phyloP scores from a whole-genome alignment of 495 filamentous ascomycete species.

The Tuber calosporum region DNA sequence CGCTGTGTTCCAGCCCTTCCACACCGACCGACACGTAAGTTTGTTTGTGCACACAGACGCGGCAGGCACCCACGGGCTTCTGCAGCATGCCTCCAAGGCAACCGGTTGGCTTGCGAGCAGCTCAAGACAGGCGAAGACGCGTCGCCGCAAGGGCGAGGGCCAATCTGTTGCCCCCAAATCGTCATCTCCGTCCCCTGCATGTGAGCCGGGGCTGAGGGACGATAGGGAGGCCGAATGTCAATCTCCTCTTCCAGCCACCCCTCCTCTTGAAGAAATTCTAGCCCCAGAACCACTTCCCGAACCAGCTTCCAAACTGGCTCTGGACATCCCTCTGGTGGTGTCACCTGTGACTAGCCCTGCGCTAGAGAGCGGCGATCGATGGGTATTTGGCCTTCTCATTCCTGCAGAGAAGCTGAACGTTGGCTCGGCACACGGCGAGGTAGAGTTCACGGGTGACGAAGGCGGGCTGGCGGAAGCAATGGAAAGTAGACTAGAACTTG shows the following conservation, averaged over 20 bases:
- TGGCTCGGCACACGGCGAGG: constrained; percentile 33
- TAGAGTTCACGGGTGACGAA: constrained; percentile 32
- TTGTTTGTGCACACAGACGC: constrained; percentile 53
- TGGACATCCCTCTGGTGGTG: background rate
- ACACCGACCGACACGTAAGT: constrained; percentile 71
- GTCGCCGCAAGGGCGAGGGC: background rate
- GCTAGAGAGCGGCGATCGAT: constrained; percentile 12
- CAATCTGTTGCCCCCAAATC: background rate
- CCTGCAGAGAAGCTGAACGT: constrained; percentile 31
- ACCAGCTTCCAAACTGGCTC: background rate
- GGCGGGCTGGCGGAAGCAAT: constrained; percentile 37
- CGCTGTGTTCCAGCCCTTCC: constrained; percentile 82
- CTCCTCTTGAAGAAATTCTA: background rate
- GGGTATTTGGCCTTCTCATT: constrained; percentile 29
- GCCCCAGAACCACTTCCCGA: background rate
- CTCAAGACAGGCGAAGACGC: background rate
- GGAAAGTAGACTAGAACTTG: constrained; percentile 43
- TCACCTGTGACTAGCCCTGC: background rate
- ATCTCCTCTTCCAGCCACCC: constrained; percentile 25
- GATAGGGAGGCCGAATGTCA: background rate
- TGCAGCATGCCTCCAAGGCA: constrained; percentile 15
- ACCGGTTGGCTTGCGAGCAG: constrained; percentile 15
- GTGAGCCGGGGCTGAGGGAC: background rate
- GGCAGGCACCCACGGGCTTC: constrained; percentile 18
- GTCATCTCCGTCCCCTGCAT: background rate